Conservation (phyloP, 768 basidiomycete species). For the Coprinopsis sp. region DNA sequence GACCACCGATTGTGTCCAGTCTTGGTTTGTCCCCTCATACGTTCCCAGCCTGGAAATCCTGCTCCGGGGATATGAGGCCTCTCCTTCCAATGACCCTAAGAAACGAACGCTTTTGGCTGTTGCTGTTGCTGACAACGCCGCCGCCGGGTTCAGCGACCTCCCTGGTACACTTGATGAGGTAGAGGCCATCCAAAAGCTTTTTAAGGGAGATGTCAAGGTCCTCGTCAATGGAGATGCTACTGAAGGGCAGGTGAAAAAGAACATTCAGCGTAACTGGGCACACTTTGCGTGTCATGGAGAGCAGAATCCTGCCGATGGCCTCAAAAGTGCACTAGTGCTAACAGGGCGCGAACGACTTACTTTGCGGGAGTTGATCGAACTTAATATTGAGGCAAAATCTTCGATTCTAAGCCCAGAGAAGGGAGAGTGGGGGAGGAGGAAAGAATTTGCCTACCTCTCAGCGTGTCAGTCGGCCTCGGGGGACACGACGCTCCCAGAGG, state of each 20-base stretch:
- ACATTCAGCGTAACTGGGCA: slow-evolving; percentile 9
- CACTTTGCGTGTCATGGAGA: slow-evolving; percentile 12
- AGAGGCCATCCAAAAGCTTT: not conserved
- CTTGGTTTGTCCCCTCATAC: slow-evolving; percentile 6
- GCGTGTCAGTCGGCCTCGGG: slow-evolving; percentile 11
- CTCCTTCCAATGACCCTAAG: not conserved
- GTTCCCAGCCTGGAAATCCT: slow-evolving; percentile 1
- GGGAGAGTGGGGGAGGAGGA: not conserved
- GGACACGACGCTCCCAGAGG: slow-evolving; percentile 7
- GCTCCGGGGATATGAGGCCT: too few species aligned
- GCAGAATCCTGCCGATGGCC: slow-evolving; percentile 4
- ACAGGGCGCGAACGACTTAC: slow-evolving; percentile 3
- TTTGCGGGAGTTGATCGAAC: slow-evolving; percentile 4
- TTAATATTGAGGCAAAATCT: not conserved
- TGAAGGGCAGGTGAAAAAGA: slow-evolving; percentile 7
- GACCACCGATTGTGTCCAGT: slow-evolving; percentile 1
- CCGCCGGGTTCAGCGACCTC: not conserved
- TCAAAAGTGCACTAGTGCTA: slow-evolving; percentile 8
- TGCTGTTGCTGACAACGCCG: not conserved
- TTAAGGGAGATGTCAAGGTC: not conserved
- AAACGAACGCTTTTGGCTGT: not conserved
- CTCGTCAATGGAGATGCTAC: slow-evolving; percentile 1
- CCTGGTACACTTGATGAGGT: slow-evolving; percentile 10
- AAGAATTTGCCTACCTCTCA: slow-evolving; percentile 13
- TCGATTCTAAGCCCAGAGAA: not conserved